Conservation (phyloP, 805 yeast species). For the Candida coleopterorum region DNA sequence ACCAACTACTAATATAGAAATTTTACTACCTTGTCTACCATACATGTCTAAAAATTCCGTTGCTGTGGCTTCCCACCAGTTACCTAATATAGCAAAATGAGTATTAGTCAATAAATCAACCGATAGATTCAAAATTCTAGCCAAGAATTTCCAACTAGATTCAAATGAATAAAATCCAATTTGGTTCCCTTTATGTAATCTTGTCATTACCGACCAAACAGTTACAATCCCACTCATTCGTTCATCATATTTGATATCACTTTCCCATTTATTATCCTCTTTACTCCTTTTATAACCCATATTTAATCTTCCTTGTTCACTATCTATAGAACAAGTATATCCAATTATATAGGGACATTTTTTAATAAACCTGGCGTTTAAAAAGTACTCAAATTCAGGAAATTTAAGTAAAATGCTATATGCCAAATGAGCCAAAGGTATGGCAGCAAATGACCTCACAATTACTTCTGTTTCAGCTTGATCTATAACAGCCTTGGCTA, state of each 20-base stretch:
- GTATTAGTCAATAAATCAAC: conserved; percentile 50
- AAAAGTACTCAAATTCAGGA: conserved; percentile 49
- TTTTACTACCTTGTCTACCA: conserved; percentile 66
- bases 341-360: conserved; percentile 91
- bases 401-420: conserved; percentile 44
- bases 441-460: conserved; percentile 69
- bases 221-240: conserved; percentile 83
- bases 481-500: conserved; percentile 78
- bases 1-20: conserved; percentile 43
- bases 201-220: conserved; percentile 71
- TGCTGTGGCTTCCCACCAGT: conserved; percentile 92
- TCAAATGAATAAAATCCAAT: conserved; percentile 43
- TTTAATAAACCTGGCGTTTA: conserved; percentile 80
- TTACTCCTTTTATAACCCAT: conserved; percentile 81
- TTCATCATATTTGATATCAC: conserved; percentile 71
- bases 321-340: conserved; percentile 64
- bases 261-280: conserved; percentile 48
- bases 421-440: conserved; percentile 72
- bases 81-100: conserved; percentile 65
- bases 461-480: conserved; percentile 93
- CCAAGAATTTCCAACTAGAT: conserved; percentile 63
- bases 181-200: conserved; percentile 21
- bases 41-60: conserved; percentile 49
- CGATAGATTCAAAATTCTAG: conserved; percentile 63
- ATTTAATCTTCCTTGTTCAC: conserved; percentile 72